Base-by-base conservation (phyloP, 2,329 filamentous ascomycete species). In the Herpotrichia juniperi region DNA sequence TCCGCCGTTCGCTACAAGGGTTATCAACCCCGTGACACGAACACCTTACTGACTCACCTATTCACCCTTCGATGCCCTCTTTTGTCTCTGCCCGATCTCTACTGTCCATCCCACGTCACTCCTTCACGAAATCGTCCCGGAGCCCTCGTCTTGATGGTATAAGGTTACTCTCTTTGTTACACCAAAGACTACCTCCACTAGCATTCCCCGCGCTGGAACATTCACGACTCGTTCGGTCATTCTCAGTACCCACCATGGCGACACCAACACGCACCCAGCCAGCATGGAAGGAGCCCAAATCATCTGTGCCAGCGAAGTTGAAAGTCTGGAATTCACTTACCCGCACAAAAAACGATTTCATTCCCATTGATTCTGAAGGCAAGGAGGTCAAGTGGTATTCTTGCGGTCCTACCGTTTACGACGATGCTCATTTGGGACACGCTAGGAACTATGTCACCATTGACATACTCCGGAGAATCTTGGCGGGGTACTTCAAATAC, bases 371-470 rank as follows among this genome's bases (percentile, higher is more conserved):
- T 67, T 78, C 81, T 8, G 83, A 85, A 22, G 83, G 81, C 28
- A 83, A 80, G 64, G 87, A 88, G 68, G 84, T 96, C 24, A 86
- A 85, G 4, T 96, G 91, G 91, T 96, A 96, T 74, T 89, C 88
- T 61, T 96, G 92, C 78, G 92, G 92, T 16, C 91, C 91, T 51
- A 96, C 91, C 1, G 88, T 89, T 35, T 93, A 93, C 71, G 90
- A 93, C 71, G 88, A 92, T 76, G 84, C 87, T 56, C 90, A 93
- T 78, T 75, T 93, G 55, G 88, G 91, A 25, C 91, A 96, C 74
- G 91, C 90, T 25, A 82, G 91, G 62, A 96, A 96, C 77, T 96
- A 96, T 83, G 90, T 96, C 57, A 90, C 88, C 44, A 93, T 90
- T 40, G 92, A 96, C 73, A 92, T 96, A 58, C 87, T 96, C 4